Evolutionary conservation across 1,139 yeast species (phyloP), one percentile per base, ranked within the genome.

Genomic region (Blastobotrys niveus): DNA sequence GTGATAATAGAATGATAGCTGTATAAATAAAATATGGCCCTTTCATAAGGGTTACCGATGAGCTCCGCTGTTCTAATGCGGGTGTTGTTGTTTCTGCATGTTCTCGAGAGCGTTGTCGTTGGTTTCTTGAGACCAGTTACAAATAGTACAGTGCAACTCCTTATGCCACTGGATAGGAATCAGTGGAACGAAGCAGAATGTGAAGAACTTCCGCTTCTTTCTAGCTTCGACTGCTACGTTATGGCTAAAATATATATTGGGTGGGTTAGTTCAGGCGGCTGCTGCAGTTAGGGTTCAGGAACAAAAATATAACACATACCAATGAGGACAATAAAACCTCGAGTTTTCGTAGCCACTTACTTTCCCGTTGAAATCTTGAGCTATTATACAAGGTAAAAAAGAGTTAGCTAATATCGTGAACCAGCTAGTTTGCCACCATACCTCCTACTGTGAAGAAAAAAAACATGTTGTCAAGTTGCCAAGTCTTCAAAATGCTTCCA

Each of bases 161-260:
- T 68, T 69, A 3, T 75, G 74, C 72, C 74, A 72, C 46, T 62
- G 63, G 6, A 72, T 52, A 0, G 78, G 78, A 3, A 73, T 59
- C 18, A 74, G 39, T 1, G 79, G 79, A 4, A 74, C 56, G 44
- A 66, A 73, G 62, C 74, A 73, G 19, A 73, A 46, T 0, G 75
- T 63, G 49, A 74, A 63, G 50, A 73, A 73, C 53, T 72, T 72
- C 37, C 68, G 66, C 42, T 70, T 59, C 51, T 72, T 71, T 9
- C 66, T 57, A 0, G 76, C 73, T 21, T 54, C 52, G 9, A 72
- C 76, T 15, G 70, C 56, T 29, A 52, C 50, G 53, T 72, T 72
- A 51, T 70, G 76, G 51, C 48, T 43, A 17, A 17, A 4, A 3
- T 12, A 17, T 14, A 5, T 32, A 15, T n/a, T n/a, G n/a, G n/a